Evolutionary conservation across 768 basidiomycete species (phyloP).

Genomic region (Leccinum obscurum): DNA sequence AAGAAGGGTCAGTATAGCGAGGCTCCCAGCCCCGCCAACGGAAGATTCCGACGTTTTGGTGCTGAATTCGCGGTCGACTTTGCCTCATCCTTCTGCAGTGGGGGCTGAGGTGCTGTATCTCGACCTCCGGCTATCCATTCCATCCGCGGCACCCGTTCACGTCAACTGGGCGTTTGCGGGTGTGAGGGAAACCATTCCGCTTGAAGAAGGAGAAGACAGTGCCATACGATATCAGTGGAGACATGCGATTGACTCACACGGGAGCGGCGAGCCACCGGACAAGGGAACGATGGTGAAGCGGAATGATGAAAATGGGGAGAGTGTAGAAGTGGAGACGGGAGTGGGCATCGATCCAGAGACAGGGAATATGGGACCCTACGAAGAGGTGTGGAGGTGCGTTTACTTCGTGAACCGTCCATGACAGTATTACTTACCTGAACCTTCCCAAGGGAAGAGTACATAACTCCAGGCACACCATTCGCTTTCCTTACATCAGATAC

Average conservation of each 20-base stretch:
- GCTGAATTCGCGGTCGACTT: conserved; percentile 19
- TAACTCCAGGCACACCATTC: conserved; percentile 10
- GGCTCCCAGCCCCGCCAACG: conserved; percentile 11
- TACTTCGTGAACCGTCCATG: neutral
- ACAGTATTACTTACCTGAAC: neutral
- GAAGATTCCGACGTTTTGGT: conserved; percentile 24
- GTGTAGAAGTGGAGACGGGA: conserved; percentile 17
- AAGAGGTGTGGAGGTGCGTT: conserved; percentile 25
- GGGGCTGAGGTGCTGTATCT: conserved; percentile 15
- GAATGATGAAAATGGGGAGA: conserved; percentile 7
- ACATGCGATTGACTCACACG: conserved; percentile 19
- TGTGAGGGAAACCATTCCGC: conserved; percentile 8
- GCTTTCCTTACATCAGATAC: conserved; percentile 19
- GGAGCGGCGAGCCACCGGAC: conserved; percentile 10
- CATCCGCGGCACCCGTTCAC: neutral
- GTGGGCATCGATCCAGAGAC: conserved; percentile 14
- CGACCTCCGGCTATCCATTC: conserved; percentile 19
- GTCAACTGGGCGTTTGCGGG: conserved; percentile 21
- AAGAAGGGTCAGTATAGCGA: conserved; percentile 12
- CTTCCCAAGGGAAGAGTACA: conserved; percentile 6
- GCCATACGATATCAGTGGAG: conserved; percentile 17
- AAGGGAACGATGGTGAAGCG: conserved; percentile 13
- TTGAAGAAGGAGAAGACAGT: neutral
- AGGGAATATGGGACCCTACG: conserved; percentile 15
- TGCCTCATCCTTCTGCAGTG: neutral